phyloP scores from a whole-genome alignment of 768 basidiomycete species.

The Russula dissimulans region DNA sequence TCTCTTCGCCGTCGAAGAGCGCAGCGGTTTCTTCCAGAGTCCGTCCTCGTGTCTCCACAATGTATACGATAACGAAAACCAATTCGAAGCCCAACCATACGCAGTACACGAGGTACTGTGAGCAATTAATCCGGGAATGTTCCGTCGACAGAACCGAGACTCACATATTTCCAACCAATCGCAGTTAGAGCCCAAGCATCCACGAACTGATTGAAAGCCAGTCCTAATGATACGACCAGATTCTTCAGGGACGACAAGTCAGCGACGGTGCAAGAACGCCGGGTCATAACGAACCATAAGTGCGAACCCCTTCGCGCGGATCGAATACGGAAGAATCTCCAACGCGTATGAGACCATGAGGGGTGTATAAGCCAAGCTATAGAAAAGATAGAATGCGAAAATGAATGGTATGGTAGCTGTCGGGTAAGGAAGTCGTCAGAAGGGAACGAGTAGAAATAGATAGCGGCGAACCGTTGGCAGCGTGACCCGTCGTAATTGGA shows the following conservation, averaged over 20 bases:
- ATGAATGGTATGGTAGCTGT: conserved; percentile 58
- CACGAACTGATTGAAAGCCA: conserved; percentile 73
- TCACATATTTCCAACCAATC: no score
- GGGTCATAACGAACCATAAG: conserved; percentile 43
- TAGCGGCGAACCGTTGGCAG: no score
- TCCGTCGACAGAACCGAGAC: no score
- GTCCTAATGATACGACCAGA: conserved; percentile 49
- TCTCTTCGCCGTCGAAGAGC: conserved; percentile 57
- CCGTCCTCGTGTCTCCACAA: conserved; percentile 58
- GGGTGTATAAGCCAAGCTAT: conserved; percentile 71
- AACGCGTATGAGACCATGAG: conserved; percentile 53
- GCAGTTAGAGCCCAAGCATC: conserved; percentile 42
- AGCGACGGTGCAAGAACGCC: neutral
- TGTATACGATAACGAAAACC: conserved; percentile 42
- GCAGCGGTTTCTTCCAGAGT: conserved; percentile 69
- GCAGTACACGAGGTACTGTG: conserved; percentile 46
- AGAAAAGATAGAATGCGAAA: conserved; percentile 44
- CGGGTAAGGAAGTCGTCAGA: neutral
- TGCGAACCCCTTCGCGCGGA: conserved; percentile 75
- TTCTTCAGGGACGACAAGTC: conserved; percentile 33
- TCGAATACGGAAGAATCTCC: conserved; percentile 73
- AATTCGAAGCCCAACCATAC: conserved; percentile 59
- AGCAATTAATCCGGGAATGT: no score
- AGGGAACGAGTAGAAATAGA: no score
- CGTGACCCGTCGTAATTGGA: conserved; percentile 24